Base-by-base conservation (phyloP, 768 basidiomycete species). In the Macrolepiota fuliginosa region DNA sequence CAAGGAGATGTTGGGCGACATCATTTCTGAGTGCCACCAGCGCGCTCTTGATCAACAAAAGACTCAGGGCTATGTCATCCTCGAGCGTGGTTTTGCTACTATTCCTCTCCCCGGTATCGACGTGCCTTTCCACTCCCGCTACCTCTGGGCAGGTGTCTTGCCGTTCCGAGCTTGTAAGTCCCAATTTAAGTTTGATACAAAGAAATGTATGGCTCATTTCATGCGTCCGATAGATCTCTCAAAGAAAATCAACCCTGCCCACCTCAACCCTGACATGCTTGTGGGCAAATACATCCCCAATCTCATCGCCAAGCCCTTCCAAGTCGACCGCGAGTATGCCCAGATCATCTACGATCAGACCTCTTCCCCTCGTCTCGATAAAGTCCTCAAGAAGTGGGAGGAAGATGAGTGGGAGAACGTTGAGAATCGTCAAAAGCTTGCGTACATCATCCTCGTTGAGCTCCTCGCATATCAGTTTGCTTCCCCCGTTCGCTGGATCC, bases 81-180 rank as follows among this genome's bases (percentile, higher is more conserved):
- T 99, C 55, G 96, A 99, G 68, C 92, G 97, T 68, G 97, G 97
- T 7, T 97, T 95, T 67, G 96, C 96, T 0, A 95, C 94, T 19
- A 96, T 96, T 61, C 94, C 94, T 45, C 83, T 96, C 40, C 93
- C 96, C 40, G 96, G 96, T 63, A 98, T 99, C 68, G 97, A 98
- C 68, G 97, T 99, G 1, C 97, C 97, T 3, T 99, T 99, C 92
- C 97, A 99, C 74, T 98, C 97, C 3, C 91, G 96, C 62, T 99
- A 98, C 76, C 84, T 99, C 40, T 99, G 97, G 97, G 96, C 96
- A 15, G 95, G 95, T 71, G 95, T 97, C 29, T 83, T 96, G 88
- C 93, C 96, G 10, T 96, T 97, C 92, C 88, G 95, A 67, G 92
- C 94, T 60, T 97, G 92, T 94, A 71, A 76, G 91, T 83, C 24